phyloP scores from a whole-genome alignment of 305 asterid species.

The Caryopteris hybrid region DNA sequence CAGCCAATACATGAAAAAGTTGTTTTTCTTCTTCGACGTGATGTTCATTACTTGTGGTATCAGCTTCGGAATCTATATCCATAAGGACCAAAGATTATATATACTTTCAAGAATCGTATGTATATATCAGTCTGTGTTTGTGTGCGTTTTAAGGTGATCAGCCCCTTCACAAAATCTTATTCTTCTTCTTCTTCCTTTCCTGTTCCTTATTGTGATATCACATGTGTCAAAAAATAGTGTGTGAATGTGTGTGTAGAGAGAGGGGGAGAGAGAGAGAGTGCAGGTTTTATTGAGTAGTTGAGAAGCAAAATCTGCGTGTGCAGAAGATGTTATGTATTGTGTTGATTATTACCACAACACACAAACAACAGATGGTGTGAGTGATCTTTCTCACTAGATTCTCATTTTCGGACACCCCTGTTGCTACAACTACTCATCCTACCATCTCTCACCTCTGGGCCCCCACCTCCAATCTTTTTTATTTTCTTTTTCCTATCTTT shows the following conservation, averaged over 20 bases:
- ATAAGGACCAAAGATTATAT: not conserved
- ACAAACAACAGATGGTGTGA: slow-evolving; percentile 6
- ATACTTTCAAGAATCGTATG: not conserved
- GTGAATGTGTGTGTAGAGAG: not conserved
- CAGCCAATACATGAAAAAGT: slow-evolving; percentile 52
- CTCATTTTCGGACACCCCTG: slow-evolving; percentile 27
- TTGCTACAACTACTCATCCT: slow-evolving; percentile 32
- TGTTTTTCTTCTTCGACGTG: slow-evolving; percentile 19
- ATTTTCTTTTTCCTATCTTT: not conserved
- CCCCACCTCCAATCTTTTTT: not conserved
- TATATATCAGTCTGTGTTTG: not conserved
- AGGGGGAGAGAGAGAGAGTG: not conserved
- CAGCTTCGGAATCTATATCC: slow-evolving; percentile 22
- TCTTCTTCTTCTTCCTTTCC: not conserved
- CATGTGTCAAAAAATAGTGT: not conserved
- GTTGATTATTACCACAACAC: slow-evolving; percentile 3
- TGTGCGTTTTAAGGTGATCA: not conserved
- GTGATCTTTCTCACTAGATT: slow-evolving; percentile 43
- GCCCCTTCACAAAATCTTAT: not conserved
- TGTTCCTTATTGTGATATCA: not conserved
- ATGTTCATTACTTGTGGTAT: not conserved
- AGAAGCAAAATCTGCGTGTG: slow-evolving; percentile 45
- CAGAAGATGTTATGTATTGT: slow-evolving; percentile 30
- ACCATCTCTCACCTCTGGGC: slow-evolving; percentile 17
- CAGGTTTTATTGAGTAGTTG: slow-evolving; percentile 46